Evolutionary conservation across 2,329 filamentous ascomycete species (phyloP).

Genomic region (Epichloe gansuensis): DNA sequence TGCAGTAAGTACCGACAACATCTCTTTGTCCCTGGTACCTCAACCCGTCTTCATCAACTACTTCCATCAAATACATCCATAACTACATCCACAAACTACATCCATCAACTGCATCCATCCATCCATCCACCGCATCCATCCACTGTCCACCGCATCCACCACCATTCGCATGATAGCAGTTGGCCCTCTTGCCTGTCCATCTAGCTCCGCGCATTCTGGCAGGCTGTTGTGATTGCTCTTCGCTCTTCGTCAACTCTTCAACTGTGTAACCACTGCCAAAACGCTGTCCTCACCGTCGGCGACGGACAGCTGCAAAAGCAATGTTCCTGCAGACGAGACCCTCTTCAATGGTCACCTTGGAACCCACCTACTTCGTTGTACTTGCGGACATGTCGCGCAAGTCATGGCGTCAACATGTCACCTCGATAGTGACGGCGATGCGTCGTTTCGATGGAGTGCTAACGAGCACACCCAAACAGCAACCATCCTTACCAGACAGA

Average conservation of each 20-base stretch:
- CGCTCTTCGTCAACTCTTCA: not conserved
- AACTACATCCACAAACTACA: not conserved
- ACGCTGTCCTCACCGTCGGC: not conserved
- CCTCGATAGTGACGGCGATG: not conserved
- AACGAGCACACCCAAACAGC: slow-evolving; percentile 19
- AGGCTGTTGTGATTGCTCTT: not conserved
- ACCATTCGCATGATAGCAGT: too few species aligned
- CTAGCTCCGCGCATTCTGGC: not conserved
- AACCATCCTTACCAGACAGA: slow-evolving; percentile 39
- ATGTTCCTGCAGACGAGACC: not conserved
- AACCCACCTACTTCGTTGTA: not conserved
- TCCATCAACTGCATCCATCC: not conserved
- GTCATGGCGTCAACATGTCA: not conserved
- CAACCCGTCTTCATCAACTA: slow-evolving; percentile 5
- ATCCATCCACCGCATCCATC: not conserved
- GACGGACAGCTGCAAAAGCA: not conserved
- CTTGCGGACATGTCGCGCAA: not conserved
- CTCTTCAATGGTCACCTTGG: not conserved
- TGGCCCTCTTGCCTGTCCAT: not conserved
- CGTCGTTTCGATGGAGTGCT: slow-evolving; percentile 10
- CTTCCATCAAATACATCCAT: slow-evolving; percentile 1
- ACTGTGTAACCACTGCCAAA: not conserved
- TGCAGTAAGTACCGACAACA: slow-evolving; percentile 42
- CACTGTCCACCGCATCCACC: too few species aligned
- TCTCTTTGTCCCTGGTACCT: slow-evolving; percentile 21